Percentiles rank a stretch among this genome's conserved stretches.
Evolutionary conservation across 805 yeast genomes (phyloP).

Genomic region (Saccharomycopsis selenospora): DNA sequence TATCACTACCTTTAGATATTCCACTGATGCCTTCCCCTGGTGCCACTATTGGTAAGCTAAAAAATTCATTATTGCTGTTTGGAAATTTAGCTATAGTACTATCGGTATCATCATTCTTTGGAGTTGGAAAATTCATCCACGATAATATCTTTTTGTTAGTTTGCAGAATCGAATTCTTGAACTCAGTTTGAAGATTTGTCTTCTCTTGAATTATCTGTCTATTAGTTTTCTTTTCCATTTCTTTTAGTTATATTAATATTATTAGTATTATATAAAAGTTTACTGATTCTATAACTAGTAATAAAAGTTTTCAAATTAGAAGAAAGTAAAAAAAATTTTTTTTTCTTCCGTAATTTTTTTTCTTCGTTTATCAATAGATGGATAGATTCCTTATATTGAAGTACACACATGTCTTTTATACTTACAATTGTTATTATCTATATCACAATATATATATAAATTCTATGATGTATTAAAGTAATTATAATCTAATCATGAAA

Average conservation of each 20-base stretch:
- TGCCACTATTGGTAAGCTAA: conserved; percentile 13
- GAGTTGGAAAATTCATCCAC: conserved; percentile 13
- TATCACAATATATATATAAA: too few relatives aligned
- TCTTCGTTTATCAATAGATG: too few relatives aligned
- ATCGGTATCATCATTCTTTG: not conserved
- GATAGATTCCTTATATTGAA: too few relatives aligned
- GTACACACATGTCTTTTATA: too few relatives aligned
- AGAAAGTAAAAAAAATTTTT: too few relatives aligned
- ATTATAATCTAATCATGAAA: too few relatives aligned
- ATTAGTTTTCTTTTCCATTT: conserved; percentile 1
- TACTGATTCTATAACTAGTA: too few relatives aligned
- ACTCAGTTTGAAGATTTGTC: conserved; percentile 13
- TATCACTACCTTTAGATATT: not conserved
- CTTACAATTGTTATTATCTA: too few relatives aligned
- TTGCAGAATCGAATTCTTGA: conserved; percentile 3
- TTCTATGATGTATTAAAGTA: too few relatives aligned
- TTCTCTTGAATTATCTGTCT: conserved; percentile 10
- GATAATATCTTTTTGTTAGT: conserved; percentile 10
- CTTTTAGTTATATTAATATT: not conserved
- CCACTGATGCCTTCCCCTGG: conserved; percentile 9
- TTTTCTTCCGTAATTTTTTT: too few relatives aligned
- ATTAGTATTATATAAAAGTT: too few relatives aligned
- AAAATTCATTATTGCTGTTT: conserved; percentile 9
- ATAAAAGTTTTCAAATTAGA: too few relatives aligned
- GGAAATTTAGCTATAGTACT: not conserved